These are phyloP conservation scores for Mycena metata DNA, from an alignment of 768 basidiomycete species.

Conservation along the genomic window DNA sequence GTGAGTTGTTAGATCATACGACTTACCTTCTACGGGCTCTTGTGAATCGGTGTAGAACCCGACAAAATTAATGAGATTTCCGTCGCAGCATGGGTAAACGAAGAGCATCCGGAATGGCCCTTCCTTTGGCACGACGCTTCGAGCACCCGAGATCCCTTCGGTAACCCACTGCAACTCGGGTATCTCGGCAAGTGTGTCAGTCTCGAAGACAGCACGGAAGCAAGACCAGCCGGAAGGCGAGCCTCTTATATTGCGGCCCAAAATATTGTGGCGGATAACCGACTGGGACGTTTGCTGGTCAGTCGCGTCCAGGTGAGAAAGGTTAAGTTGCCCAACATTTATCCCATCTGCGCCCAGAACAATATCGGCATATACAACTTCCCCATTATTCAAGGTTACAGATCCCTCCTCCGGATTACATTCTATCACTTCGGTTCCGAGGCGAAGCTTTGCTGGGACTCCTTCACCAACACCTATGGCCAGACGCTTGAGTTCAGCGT, in stretches of 20 bases:
- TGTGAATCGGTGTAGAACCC: conserved; percentile 13
- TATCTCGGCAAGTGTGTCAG: not conserved
- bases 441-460: conserved; percentile 19
- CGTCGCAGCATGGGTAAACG: conserved; percentile 10
- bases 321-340: conserved; percentile 8
- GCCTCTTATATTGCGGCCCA: conserved; percentile 1
- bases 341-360: conserved; percentile 55
- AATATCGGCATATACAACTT: conserved; percentile 51
- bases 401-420: conserved; percentile 45
- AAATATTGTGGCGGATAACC: conserved; percentile 9
- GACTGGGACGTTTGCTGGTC: conserved; percentile 8
- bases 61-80: conserved; percentile 26
- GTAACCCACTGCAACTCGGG: conserved; percentile 29
- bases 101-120: conserved; percentile 20
- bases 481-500: conserved; percentile 26
- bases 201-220: conserved; percentile 28
- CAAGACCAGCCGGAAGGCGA: conserved; percentile 13
- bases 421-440: conserved; percentile 18
- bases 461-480: conserved; percentile 17
- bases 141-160: conserved; percentile 17
- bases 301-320: not conserved
- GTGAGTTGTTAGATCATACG: not conserved
- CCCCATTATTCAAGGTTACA: conserved; percentile 51
- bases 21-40: not conserved
- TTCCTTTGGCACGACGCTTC: not conserved